Base-by-base conservation (phyloP, 257 asterid genomes). In the Solanum bulbocastanum region DNA sequence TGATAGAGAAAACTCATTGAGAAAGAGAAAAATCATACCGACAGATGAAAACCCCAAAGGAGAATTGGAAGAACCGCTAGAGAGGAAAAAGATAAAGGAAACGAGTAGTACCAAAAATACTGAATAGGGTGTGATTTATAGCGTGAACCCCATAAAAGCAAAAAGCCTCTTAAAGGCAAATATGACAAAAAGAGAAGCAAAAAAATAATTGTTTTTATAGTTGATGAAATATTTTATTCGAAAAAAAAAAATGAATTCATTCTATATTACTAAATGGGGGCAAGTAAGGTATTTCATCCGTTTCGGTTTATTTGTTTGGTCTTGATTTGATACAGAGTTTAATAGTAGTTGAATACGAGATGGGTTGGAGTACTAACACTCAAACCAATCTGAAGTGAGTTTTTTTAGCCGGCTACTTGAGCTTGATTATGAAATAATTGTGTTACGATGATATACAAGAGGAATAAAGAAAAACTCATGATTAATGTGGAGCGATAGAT, bases 381-480 rank as follows among this genome's bases (percentile, higher is more conserved):
- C 5, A 58, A 58, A 58, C 25, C 2, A 58, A 1, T 20, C 27
- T 58, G 2, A 1, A 58, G 2, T 58, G 27, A 58, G 12, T 7
- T 56, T 3, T 52, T 58, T 58, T 58, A 1, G 13, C 8, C 8
- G 68, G 11, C 25, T 56, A 22, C 0, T 58, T 58, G 12, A 58
- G 20, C 2, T 56, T 58, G 66, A 58, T 22, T 58, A 58, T 22
- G 13, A 58, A 8, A 58, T 58, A 22, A 58, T 58, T 3, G 5
- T 58, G 68, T 8, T 58, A 22, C 13, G 3, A 58, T 58, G 27
- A 58, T 58, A 8, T 58, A 58, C 13, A 0, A 22, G 2, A 58
- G 3, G 0, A 22, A 58, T 58, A 58, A 13, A 22, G 3, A 58
- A 58, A 9, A 58, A 3, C 0, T 0, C 2, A 3, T 58, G 5